Evolutionary conservation across 768 basidiomycete genomes (phyloP).

Genomic region (Russula dissimulans): DNA sequence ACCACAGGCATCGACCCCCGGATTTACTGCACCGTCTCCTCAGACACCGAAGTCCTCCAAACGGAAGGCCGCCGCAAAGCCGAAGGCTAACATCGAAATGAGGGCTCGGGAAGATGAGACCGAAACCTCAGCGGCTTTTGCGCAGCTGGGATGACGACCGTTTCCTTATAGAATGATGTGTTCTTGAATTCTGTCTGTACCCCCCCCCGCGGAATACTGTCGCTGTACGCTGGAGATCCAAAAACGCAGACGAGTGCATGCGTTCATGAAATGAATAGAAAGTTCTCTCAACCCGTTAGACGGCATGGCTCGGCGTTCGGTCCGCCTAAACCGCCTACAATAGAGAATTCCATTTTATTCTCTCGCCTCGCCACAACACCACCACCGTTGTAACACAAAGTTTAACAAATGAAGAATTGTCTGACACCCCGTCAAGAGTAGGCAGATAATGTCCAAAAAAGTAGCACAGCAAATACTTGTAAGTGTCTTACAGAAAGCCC

Average conservation of each 20-base stretch:
- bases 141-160: neutral
- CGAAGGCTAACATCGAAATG: conserved; percentile 22
- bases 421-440: too few relatives aligned
- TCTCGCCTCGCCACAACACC: too few relatives aligned
- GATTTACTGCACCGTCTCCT: conserved; percentile 15
- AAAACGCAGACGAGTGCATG: neutral
- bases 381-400: too few relatives aligned
- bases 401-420: too few relatives aligned
- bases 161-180: neutral
- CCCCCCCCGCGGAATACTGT: neutral
- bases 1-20: conserved; percentile 13
- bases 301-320: too few relatives aligned
- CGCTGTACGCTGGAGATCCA: neutral
- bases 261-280: neutral
- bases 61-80: conserved; percentile 33
- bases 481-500: too few relatives aligned
- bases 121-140: neutral
- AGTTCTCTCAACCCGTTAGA: too few relatives aligned
- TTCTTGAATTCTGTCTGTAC: neutral
- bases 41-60: conserved; percentile 58
- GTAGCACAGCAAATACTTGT: too few relatives aligned
- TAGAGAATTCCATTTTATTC: too few relatives aligned
- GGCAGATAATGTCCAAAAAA: too few relatives aligned
- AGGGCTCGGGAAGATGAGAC: conserved; percentile 45
- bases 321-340: too few relatives aligned